A percentile compares a stretch with the other conserved stretches of the same genome.
phyloP scores from a whole-genome alignment of 768 basidiomycete species.

The Mycena filopes region DNA sequence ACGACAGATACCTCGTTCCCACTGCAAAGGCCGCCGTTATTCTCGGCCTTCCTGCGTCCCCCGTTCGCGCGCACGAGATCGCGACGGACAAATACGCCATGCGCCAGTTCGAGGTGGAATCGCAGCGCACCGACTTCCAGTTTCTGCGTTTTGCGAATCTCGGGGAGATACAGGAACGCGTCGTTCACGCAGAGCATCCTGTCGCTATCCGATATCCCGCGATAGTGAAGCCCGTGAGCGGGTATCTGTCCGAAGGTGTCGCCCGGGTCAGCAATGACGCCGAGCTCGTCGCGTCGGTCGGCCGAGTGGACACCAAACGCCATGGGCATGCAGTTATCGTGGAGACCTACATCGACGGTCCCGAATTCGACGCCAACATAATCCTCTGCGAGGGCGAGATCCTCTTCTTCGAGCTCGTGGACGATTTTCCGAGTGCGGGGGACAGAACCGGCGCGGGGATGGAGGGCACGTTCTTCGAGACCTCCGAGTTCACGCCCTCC shows the following conservation, averaged over 20 bases:
- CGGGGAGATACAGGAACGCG: slow-evolving; percentile 1
- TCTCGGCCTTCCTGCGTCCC: slow-evolving; percentile 20
- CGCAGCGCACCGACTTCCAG: slow-evolving; percentile 23
- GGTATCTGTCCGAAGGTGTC: slow-evolving; percentile 29
- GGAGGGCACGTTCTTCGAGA: slow-evolving; percentile 25
- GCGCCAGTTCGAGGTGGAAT: slow-evolving; percentile 21
- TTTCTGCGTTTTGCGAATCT: slow-evolving; percentile 11
- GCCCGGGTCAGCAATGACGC: slow-evolving; percentile 17
- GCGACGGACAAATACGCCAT: slow-evolving; percentile 26
- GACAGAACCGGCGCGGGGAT: slow-evolving; percentile 12
- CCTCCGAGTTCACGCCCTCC: slow-evolving; percentile 28
- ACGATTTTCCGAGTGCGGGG: slow-evolving; percentile 26
- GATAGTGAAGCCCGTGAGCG: slow-evolving; percentile 25
- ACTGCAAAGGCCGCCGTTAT: slow-evolving; percentile 23
- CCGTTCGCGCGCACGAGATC: slow-evolving; percentile 18
- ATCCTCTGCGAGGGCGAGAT: slow-evolving; percentile 24
- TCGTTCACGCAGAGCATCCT: background rate
- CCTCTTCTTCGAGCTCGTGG: slow-evolving; percentile 22
- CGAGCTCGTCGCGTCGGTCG: slow-evolving; percentile 22
- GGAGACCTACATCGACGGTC: slow-evolving; percentile 28
- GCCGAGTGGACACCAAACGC: slow-evolving; percentile 21
- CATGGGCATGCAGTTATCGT: slow-evolving; percentile 24
- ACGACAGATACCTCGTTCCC: slow-evolving; percentile 27
- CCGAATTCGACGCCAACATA: slow-evolving; percentile 28
- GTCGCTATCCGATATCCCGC: slow-evolving; percentile 14